Evolutionary conservation across 202 grass and related monocot species (phyloP).

Genomic region (Saccharum hybrid): DNA sequence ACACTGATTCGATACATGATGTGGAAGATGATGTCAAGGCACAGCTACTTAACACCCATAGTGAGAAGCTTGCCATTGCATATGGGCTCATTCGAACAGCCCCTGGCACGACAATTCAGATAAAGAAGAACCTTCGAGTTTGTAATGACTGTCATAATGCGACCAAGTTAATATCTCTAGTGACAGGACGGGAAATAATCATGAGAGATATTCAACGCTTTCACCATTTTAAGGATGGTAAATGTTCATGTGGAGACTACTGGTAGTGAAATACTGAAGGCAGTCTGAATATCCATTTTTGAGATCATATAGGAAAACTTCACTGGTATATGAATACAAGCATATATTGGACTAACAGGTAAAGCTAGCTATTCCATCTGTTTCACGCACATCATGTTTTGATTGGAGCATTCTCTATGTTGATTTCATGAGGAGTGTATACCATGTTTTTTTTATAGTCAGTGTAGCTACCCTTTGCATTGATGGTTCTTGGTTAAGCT

Average conservation of each 20-base stretch:
- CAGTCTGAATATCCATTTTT: neutral
- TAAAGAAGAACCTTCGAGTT: constrained; percentile 57
- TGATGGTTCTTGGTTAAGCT: neutral
- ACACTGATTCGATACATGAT: constrained; percentile 73
- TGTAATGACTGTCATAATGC: constrained; percentile 5
- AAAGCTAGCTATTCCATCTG: constrained; percentile 2
- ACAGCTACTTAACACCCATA: constrained; percentile 76
- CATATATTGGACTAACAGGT: constrained; percentile 27
- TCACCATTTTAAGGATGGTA: constrained; percentile 14
- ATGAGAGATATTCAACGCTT: constrained; percentile 7
- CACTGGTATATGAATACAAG: neutral
- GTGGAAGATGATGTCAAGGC: constrained; percentile 88
- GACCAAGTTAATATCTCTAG: neutral
- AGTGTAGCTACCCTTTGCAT: neutral
- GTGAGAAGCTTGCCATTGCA: constrained; percentile 80
- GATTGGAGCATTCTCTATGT: neutral
- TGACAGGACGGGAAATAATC: neutral
- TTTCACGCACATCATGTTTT: neutral
- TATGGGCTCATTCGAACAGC: constrained; percentile 74
- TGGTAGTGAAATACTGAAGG: constrained; percentile 24
- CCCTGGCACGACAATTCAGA: constrained; percentile 75
- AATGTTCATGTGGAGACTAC: constrained; percentile 8
- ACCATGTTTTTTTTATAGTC: neutral
- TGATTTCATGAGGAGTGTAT: neutral
- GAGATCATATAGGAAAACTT: constrained; percentile 8